Conservation (phyloP, 2,329 filamentous ascomycete species). For the Alternaria solani region DNA sequence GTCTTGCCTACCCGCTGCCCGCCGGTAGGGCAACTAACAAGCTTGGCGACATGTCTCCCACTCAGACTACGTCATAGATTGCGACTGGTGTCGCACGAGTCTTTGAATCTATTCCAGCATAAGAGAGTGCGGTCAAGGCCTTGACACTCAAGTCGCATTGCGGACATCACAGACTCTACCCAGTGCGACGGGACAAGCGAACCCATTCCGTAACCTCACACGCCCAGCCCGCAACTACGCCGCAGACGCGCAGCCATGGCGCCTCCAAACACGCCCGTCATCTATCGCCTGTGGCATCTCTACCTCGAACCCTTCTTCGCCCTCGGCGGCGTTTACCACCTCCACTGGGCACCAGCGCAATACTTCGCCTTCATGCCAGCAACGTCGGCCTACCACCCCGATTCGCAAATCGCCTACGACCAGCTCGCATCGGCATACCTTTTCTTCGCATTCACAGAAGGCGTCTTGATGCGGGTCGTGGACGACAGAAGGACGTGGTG, state of each 20-base stretch:
- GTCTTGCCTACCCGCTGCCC: background rate
- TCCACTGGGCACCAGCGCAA: slow-evolving; percentile 56
- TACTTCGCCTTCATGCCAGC: slow-evolving; percentile 71
- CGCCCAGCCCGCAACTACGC: background rate
- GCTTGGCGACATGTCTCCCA: background rate
- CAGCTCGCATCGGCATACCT: slow-evolving; percentile 81
- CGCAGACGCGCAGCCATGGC: slow-evolving; percentile 20
- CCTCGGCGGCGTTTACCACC: slow-evolving; percentile 62
- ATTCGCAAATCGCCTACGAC: slow-evolving; percentile 66
- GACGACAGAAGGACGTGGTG: slow-evolving; percentile 74
- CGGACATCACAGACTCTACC: background rate
- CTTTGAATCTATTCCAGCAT: background rate
- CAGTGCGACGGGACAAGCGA: background rate
- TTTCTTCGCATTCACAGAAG: slow-evolving; percentile 79
- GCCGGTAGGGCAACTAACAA: background rate
- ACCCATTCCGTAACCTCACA: background rate
- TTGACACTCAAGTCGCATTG: background rate
- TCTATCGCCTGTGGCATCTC: slow-evolving; percentile 78
- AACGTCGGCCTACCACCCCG: slow-evolving; percentile 53
- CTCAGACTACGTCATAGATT: background rate
- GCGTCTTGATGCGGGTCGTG: slow-evolving; percentile 73
- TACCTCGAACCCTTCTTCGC: slow-evolving; percentile 69
- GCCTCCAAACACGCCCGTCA: slow-evolving; percentile 53
- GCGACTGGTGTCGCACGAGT: background rate
- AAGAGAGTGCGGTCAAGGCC: background rate